Conservation (phyloP, 139 green algal species). For the Pseudopediastrum boryanum region DNA sequence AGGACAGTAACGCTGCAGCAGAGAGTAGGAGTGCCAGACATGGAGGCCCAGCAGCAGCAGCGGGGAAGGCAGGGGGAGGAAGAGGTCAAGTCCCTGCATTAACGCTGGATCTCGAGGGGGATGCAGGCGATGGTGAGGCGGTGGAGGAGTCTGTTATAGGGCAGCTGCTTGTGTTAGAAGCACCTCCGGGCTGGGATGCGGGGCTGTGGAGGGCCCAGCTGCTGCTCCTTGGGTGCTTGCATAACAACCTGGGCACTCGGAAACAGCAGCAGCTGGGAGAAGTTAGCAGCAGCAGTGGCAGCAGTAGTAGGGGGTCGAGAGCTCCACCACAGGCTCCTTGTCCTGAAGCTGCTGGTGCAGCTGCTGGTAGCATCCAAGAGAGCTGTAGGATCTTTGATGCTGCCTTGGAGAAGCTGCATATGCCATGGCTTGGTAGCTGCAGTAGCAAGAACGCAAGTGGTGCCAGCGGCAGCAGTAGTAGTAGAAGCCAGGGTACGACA, state of each 20-base stretch:
- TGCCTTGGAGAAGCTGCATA: not conserved
- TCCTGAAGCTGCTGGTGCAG: not conserved
- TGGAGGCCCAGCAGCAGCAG: too few species aligned
- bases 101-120: not conserved
- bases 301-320: too few species aligned
- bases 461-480: slow-evolving; percentile 7
- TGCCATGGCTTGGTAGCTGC: not conserved
- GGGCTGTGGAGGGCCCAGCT: not conserved
- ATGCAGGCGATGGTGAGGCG: slow-evolving; percentile 7
- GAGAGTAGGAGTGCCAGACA: too few species aligned
- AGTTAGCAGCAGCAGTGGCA: not conserved
- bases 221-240: not conserved
- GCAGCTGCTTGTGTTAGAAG: not conserved
- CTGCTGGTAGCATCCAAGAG: not conserved
- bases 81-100: slow-evolving; percentile 33
- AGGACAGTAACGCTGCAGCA: too few species aligned
- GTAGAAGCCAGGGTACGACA: not conserved
- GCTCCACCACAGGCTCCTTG: not conserved
- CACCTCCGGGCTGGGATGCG: not conserved
- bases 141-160: not conserved
- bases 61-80: too few species aligned
- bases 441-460: not conserved
- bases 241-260: not conserved
- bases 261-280: not conserved
- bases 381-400: not conserved